Conservation (phyloP, 2,329 filamentous ascomycete species). For the Phoma herbarum region DNA sequence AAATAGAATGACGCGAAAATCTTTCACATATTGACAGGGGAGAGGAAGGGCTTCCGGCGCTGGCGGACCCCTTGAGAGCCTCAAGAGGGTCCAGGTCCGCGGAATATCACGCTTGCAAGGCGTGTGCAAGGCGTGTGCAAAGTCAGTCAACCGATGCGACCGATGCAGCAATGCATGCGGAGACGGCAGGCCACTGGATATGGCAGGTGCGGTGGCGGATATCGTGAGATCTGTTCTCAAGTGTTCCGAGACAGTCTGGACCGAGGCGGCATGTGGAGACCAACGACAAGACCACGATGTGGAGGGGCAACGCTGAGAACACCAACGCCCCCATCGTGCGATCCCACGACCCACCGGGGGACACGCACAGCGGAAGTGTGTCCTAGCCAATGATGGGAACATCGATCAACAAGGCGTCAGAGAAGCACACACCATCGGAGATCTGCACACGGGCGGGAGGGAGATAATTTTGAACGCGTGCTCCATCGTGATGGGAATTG, state of each 20-base stretch:
- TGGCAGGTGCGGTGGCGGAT: slow-evolving; percentile 20
- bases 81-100: slow-evolving; percentile 2
- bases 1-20: background rate
- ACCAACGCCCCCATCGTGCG: slow-evolving; percentile 5
- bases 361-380: background rate
- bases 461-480: background rate
- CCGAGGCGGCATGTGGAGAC: background rate
- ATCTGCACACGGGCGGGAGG: slow-evolving; percentile 4
- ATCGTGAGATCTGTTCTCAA: slow-evolving; percentile 2
- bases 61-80: background rate
- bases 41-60: slow-evolving; percentile 7
- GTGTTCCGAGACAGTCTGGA: background rate
- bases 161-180: slow-evolving; percentile 14
- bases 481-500: slow-evolving; percentile 4
- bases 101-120: slow-evolving; percentile 2
- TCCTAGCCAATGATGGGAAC: background rate
- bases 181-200: slow-evolving; percentile 8
- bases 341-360: background rate
- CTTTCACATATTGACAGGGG: background rate
- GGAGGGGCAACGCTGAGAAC: slow-evolving; percentile 8
- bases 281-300: background rate
- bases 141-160: slow-evolving; percentile 12
- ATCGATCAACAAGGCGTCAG: background rate
- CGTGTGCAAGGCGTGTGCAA: background rate
- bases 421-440: background rate